phyloP scores from a whole-genome alignment of 2,329 filamentous ascomycete species.

The Epicoccum sorghinum region DNA sequence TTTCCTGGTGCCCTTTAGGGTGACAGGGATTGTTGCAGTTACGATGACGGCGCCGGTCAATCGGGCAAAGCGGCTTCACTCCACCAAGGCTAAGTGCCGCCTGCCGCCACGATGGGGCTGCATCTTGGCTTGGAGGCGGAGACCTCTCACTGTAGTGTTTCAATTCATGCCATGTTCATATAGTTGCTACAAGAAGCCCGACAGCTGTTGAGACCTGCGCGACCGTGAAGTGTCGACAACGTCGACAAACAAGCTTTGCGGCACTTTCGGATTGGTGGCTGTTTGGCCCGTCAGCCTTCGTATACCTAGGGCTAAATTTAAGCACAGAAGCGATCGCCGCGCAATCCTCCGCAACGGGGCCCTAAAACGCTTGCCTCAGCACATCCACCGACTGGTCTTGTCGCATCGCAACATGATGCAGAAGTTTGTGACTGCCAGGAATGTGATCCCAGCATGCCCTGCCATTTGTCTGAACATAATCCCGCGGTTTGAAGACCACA shows the following conservation, averaged over 20 bases:
- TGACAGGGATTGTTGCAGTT: conserved; percentile 16
- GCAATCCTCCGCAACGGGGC: conserved; percentile 9
- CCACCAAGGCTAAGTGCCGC: conserved; percentile 14
- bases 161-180: too few species aligned
- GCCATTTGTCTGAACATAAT: neutral
- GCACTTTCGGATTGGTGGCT: neutral
- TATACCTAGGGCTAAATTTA: conserved; percentile 16
- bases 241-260: neutral
- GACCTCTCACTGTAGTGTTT: too few species aligned
- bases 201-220: neutral
- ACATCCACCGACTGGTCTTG: neutral
- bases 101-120: conserved; percentile 4
- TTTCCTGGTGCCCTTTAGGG: conserved; percentile 11
- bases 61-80: conserved; percentile 18
- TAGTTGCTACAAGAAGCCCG: neutral
- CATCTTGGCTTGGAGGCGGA: conserved; percentile 3
- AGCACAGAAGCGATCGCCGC: conserved; percentile 9
- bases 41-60: conserved; percentile 9
- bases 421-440: neutral
- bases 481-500: neutral
- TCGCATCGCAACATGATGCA: conserved; percentile 9
- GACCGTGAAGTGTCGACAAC: neutral
- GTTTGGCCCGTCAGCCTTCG: conserved; percentile 13
- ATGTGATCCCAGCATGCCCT: neutral
- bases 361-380: conserved; percentile 13